Conservation (phyloP, 257 asterid species). For the Solanum ahanhuiri region DNA sequence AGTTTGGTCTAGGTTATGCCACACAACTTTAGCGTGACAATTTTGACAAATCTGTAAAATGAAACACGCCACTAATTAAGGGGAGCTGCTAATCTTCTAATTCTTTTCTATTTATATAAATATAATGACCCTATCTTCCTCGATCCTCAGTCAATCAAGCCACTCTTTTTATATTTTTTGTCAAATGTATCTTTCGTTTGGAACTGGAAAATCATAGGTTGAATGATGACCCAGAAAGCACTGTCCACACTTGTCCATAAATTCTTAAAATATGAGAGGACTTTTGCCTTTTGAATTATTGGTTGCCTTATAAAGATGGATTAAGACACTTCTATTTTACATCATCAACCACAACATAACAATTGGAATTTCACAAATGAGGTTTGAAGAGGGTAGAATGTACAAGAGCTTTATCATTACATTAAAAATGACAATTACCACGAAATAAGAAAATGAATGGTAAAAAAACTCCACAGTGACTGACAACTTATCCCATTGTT, state of each 20-base stretch:
- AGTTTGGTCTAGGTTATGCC: not conserved
- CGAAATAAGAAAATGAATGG: not conserved
- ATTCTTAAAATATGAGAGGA: not conserved
- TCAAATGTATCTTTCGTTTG: not conserved
- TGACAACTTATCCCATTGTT: not conserved
- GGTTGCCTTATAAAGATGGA: not conserved
- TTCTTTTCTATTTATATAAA: not conserved
- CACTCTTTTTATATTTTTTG: not conserved
- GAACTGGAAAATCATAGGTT: not conserved
- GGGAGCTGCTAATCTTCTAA: not conserved
- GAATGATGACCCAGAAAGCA: not conserved
- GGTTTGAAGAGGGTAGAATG: too few species aligned
- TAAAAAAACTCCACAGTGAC: not conserved
- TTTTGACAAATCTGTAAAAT: not conserved
- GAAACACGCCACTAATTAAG: not conserved
- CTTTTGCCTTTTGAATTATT: not conserved
- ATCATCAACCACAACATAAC: not conserved
- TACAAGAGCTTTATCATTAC: too few species aligned
- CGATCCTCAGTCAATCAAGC: not conserved
- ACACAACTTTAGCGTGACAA: not conserved
- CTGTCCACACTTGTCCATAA: not conserved
- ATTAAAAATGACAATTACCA: not conserved
- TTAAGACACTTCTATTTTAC: not conserved
- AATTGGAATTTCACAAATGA: too few species aligned
- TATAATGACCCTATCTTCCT: not conserved